A percentile compares a stretch with the other conserved stretches of the same genome.
Evolutionary conservation across 1,284 basidiomycete species (phyloP).

Genomic region (Lignosus rhinocerotis): DNA sequence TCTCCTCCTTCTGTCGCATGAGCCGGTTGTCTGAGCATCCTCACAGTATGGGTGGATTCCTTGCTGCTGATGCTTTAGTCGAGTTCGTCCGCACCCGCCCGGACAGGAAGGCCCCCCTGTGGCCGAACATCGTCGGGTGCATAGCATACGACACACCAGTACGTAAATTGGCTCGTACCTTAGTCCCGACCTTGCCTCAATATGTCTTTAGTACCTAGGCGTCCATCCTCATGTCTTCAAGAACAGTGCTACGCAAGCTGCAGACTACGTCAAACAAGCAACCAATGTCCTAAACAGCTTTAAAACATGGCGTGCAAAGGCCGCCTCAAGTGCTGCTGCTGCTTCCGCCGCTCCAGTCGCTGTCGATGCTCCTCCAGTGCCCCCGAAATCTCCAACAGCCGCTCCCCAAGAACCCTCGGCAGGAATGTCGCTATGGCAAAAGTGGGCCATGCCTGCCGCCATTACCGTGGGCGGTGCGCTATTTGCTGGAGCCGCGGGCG

Average conservation of each 20-base stretch:
- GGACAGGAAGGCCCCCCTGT: constrained; percentile 65
- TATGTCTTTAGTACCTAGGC: constrained; percentile 71
- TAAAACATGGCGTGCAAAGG: constrained; percentile 41
- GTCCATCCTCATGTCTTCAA: constrained; percentile 88
- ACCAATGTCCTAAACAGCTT: constrained; percentile 53
- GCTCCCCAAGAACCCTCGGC: constrained; percentile 27
- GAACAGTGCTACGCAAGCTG: constrained; percentile 77
- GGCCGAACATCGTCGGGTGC: constrained; percentile 82
- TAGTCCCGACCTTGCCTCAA: background rate
- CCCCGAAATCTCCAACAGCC: constrained; percentile 28
- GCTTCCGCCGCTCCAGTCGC: background rate
- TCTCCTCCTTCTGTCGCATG: background rate
- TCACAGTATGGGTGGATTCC: constrained; percentile 84
- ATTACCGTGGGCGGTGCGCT: constrained; percentile 69
- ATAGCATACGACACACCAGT: constrained; percentile 92
- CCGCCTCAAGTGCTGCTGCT: constrained; percentile 25
- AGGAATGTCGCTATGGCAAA: constrained; percentile 48
- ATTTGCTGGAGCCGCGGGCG: constrained; percentile 82
- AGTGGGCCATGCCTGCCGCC: constrained; percentile 60
- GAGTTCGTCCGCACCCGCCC: constrained; percentile 69
- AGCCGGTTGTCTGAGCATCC: background rate
- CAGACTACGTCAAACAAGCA: constrained; percentile 72
- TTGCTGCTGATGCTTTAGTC: constrained; percentile 83
- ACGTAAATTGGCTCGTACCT: constrained; percentile 30
- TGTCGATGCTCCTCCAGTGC: constrained; percentile 2